These are phyloP conservation scores for Rosa multiflora DNA, from an alignment of 306 rosid species.

Conservation along the genomic window DNA sequence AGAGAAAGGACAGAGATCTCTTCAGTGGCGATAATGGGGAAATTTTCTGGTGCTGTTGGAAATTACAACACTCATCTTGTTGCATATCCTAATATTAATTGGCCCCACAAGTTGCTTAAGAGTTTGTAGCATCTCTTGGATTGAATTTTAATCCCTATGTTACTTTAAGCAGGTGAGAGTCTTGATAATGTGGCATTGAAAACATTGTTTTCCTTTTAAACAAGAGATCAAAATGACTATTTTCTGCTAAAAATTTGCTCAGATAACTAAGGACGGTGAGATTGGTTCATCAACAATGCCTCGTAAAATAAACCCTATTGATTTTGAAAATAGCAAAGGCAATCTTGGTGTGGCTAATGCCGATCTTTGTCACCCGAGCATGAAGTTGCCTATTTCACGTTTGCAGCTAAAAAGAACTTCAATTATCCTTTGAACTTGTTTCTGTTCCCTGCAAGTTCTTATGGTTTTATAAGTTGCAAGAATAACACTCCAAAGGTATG, in stretches of 20 bases:
- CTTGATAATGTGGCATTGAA: background rate
- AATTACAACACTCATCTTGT: conserved; percentile 46
- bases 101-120: conserved; percentile 44
- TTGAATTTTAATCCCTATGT: conserved; percentile 57
- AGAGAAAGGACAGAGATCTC: no score
- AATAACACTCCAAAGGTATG: background rate
- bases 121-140: conserved; percentile 56
- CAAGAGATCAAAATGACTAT: background rate
- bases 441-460: background rate
- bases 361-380: conserved; percentile 64
- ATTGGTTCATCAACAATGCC: conserved; percentile 91
- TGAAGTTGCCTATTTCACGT: conserved; percentile 86
- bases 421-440: no score
- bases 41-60: conserved; percentile 58
- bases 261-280: conserved; percentile 54
- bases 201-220: background rate
- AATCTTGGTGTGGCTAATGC: conserved; percentile 87
- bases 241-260: background rate
- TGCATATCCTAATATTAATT: conserved; percentile 51
- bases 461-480: background rate
- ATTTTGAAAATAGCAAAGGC: conserved; percentile 91
- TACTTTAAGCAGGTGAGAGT: conserved; percentile 21
- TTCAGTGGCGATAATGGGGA: conserved; percentile 42
- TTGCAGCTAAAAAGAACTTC: conserved; percentile 23
- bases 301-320: conserved; percentile 58